Evolutionary conservation across 345 rosid species (phyloP), one percentile per base, ranked within the genome.

Genomic region (Capsella bursapastoris): DNA sequence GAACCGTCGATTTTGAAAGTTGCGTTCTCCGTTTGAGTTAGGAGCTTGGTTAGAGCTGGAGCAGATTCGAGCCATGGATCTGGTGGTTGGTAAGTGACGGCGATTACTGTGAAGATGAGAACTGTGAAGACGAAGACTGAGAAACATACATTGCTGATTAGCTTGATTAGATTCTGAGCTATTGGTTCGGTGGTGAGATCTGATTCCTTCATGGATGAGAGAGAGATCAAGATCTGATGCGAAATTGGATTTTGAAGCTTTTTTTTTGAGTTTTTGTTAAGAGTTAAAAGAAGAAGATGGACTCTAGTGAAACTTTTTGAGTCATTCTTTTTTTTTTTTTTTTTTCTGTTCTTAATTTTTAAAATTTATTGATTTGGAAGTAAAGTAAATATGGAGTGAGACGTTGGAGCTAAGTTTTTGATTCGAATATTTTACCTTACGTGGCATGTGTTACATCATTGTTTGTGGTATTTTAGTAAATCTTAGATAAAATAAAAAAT

Each of bases 31-130:
- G 74, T 82, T 61, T 70, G 75, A 9, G 99, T 86, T 70, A 92
- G 84, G 78, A 95, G 87, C 55, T 83, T 87, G 15, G 96, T 86
- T 8, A 95, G 74, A 11, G 90, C 91, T 0, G 97, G 97, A 69
- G 97, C 96, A 6, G 98, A 89, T 66, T 95, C 89, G 34, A 95
- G 91, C 96, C 97, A 92, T 78, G 97, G 97, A 86, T 92, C 97
- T 68, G 93, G 97, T 4, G 99, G 99, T 73, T 92, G 96, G 79
- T 92, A 92, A 16, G 97, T 92, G 79, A 90, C 83, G 69, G 97
- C 97, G 69, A 92, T 84, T 49, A 86, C 91, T 2, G 94, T 89
- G 73, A 95, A 84, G 4, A 90, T 84, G 57, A 95, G 83, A 50
- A 95, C 97, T 7, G 89, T 72, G 88, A 94, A 83, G 12, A 94